A percentile compares a stretch with the other conserved stretches of the same genome.
phyloP scores from a whole-genome alignment of 257 asterid species.

The Plantago major region DNA sequence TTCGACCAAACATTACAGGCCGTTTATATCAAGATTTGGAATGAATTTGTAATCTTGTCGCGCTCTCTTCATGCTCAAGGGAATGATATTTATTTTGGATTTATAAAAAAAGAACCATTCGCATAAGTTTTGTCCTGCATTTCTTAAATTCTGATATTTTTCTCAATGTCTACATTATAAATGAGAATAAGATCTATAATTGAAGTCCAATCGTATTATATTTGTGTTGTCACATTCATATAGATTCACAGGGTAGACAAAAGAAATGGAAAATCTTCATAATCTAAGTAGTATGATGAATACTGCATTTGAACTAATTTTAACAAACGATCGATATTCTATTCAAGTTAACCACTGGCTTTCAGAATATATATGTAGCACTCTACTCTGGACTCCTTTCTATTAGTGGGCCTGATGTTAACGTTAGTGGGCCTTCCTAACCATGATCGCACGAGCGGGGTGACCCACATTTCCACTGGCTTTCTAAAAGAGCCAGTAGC shows the following conservation, averaged over 20 bases:
- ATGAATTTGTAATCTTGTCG: too few species aligned
- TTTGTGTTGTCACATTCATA: background rate
- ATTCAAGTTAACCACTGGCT: background rate
- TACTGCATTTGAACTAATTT: constrained; percentile 19
- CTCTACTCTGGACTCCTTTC: constrained; percentile 14
- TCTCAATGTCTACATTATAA: background rate
- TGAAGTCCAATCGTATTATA: background rate
- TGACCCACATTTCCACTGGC: constrained; percentile 47
- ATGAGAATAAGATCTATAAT: background rate
- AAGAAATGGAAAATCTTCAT: background rate
- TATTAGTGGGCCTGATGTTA: constrained; percentile 23
- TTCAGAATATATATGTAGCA: constrained; percentile 14
- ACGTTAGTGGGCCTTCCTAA: constrained; percentile 49
- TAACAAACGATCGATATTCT: background rate
- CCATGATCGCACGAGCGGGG: constrained; percentile 80
- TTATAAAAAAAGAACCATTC: too few species aligned
- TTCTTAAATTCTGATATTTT: too few species aligned
- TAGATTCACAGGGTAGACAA: background rate
- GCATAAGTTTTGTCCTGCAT: too few species aligned
- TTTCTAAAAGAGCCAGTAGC: constrained; percentile 23
- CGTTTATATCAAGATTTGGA: too few species aligned
- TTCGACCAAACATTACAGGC: too few species aligned
- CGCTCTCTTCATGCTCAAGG: too few species aligned
- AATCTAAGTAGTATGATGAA: background rate
- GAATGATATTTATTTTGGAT: too few species aligned